These are phyloP conservation scores for Pythium coloratum DNA, from an alignment of 352 stramenopile species.

Conservation along the genomic window DNA sequence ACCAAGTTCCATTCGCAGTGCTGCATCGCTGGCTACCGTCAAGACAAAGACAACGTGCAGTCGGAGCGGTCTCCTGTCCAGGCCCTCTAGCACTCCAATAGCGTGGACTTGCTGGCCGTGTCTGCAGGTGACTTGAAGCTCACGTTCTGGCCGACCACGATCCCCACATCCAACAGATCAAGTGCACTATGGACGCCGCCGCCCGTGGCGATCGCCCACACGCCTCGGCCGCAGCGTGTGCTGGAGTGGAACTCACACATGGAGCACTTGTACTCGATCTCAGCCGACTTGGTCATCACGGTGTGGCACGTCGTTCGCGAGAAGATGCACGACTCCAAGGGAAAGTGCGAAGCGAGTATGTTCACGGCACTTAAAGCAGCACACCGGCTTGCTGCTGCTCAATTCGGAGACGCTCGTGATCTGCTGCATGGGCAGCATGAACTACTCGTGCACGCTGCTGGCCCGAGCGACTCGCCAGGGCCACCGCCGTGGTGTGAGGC, in stretches of 20 bases:
- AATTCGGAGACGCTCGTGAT: slow-evolving; percentile 68
- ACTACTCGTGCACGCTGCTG: slow-evolving; percentile 60
- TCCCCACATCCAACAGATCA: slow-evolving; percentile 58
- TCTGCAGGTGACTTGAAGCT: slow-evolving; percentile 76
- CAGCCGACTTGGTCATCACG: slow-evolving; percentile 63
- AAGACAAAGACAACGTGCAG: slow-evolving; percentile 71
- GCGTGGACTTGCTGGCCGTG: slow-evolving; percentile 59
- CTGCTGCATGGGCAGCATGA: slow-evolving; percentile 76
- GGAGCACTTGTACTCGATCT: slow-evolving; percentile 69
- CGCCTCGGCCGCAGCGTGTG: slow-evolving; percentile 61
- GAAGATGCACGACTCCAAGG: slow-evolving; percentile 32
- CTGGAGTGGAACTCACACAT: slow-evolving; percentile 64
- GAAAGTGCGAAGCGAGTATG: slow-evolving; percentile 53
- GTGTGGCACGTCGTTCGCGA: slow-evolving; percentile 57
- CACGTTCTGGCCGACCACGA: slow-evolving; percentile 67
- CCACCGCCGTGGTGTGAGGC: slow-evolving; percentile 60
- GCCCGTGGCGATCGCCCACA: slow-evolving; percentile 66
- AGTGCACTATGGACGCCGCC: slow-evolving; percentile 60
- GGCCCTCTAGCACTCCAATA: slow-evolving; percentile 60
- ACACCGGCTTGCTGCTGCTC: slow-evolving; percentile 72
- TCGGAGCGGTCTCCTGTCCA: slow-evolving; percentile 78
- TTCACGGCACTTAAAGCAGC: slow-evolving; percentile 59
- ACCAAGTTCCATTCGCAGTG: slow-evolving; percentile 78
- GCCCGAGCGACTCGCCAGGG: slow-evolving; percentile 48
- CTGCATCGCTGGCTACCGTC: slow-evolving; percentile 67